Conservation (phyloP, 495 filamentous ascomycete genomes). For the Trichoderma gamsii region DNA sequence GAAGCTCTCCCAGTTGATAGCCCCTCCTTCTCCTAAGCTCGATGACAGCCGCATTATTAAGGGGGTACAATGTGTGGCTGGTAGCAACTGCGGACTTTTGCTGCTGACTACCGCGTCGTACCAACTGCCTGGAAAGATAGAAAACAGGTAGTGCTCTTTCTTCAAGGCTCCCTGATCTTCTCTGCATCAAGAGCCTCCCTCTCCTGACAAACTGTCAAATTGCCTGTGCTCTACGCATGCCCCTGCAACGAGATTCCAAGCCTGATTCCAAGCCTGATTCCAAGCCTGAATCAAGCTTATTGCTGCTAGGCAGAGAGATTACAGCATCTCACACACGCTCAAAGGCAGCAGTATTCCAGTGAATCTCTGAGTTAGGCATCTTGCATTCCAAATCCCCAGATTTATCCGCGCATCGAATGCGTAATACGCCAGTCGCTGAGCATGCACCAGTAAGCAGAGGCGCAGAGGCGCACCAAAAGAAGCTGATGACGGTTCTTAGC, state of each 20-base stretch:
- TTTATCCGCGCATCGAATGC: not conserved
- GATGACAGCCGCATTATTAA: conserved; percentile 1
- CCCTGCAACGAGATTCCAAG: not conserved
- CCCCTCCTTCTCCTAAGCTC: not conserved
- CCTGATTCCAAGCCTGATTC: not conserved
- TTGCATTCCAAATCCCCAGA: conserved; percentile 4
- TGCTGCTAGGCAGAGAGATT: conserved; percentile 10
- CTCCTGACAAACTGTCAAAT: not conserved
- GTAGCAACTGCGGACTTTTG: not conserved
- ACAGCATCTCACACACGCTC: not conserved
- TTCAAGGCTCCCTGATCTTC: not conserved
- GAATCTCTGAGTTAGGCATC: not conserved
- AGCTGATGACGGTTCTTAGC: conserved; percentile 11
- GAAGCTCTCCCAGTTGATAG: not conserved
- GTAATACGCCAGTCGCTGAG: not conserved
- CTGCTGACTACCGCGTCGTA: not conserved
- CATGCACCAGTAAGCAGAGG: not conserved
- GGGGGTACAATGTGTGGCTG: conserved; percentile 10
- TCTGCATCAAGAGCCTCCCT: not conserved
- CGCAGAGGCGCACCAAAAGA: not conserved
- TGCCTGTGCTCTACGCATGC: not conserved
- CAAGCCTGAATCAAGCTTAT: not conserved
- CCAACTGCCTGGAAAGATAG: not conserved
- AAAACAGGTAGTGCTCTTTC: not conserved
- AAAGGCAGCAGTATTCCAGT: not conserved